Percentiles rank a stretch among this genome's conserved stretches.
phyloP scores from a whole-genome alignment of 768 basidiomycete genomes.

The Termitomyces sp. region DNA sequence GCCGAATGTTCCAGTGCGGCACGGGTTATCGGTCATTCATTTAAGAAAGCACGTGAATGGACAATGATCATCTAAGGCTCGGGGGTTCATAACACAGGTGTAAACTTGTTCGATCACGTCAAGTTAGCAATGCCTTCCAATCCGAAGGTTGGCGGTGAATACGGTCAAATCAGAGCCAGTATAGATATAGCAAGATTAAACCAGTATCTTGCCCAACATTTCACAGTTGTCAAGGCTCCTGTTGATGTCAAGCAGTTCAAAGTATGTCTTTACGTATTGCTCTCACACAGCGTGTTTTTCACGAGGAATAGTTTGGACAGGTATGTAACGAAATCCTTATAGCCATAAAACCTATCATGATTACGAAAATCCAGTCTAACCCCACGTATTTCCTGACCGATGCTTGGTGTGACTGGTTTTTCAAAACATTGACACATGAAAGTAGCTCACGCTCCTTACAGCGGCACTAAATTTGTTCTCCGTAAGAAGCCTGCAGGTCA shows the following conservation, averaged over 20 bases:
- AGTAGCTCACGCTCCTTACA: slow-evolving; percentile 21
- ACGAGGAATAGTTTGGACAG: slow-evolving; percentile 71
- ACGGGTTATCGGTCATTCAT: slow-evolving; percentile 16
- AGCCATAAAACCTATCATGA: not conserved
- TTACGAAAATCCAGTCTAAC: slow-evolving; percentile 61
- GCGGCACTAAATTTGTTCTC: slow-evolving; percentile 69
- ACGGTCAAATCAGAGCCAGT: slow-evolving; percentile 67
- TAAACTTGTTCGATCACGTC: not conserved
- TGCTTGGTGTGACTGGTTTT: slow-evolving; percentile 45
- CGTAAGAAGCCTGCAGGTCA: slow-evolving; percentile 91
- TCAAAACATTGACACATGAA: not conserved
- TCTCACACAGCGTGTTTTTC: not conserved
- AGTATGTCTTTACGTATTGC: slow-evolving; percentile 38
- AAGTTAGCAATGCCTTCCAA: slow-evolving; percentile 21
- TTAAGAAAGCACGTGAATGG: not conserved
- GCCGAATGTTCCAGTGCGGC: slow-evolving; percentile 38
- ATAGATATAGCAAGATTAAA: slow-evolving; percentile 67
- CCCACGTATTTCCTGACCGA: slow-evolving; percentile 94
- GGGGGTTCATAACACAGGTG: not conserved
- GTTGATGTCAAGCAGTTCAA: slow-evolving; percentile 91
- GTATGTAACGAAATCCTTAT: slow-evolving; percentile 35
- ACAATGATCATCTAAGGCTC: not conserved
- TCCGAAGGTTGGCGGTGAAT: slow-evolving; percentile 64
- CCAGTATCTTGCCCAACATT: slow-evolving; percentile 56
- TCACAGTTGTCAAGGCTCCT: slow-evolving; percentile 55